Base-by-base conservation (phyloP, 306 rosid species). In the Delonix regia region DNA sequence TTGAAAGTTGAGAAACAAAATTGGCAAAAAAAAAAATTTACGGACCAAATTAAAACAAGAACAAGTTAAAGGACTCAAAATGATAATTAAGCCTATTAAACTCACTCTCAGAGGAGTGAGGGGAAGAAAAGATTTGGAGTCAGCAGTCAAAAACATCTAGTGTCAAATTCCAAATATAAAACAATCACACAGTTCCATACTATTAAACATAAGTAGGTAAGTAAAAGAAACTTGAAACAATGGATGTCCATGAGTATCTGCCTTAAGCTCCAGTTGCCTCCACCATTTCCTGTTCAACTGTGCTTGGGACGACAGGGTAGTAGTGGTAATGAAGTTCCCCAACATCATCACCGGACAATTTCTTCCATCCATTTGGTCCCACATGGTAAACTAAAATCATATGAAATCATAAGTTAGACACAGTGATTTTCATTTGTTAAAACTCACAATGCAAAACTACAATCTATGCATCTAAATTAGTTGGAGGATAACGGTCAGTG, bases 251-350 rank as follows among this genome's bases (percentile, higher is more conserved):
- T 11, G 49, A 63, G 52, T 79, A 14, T 48, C 63, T 81, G 67
- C 71, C 45, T 80, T 52, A 89, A 18, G 93, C 87, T n/a, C 76
- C 86, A 64, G 86, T 60, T 69, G 89, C 99, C 83, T 93, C 99
- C 9, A 70, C 92, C 98, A 95, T 95, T 87, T 95, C 98, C 68
- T 93, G 98, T 61, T 95, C 99, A 27, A 93, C 98, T 0, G 96
- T 64, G 39, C 76, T 87, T 4, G 88, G 80, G 38, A 62, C 71
- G 16, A 83, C 91, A 3, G 87, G 92, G 47, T 85, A 81, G 80
- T 90, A 90, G 1, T 67, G 21, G 75, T 90, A 86, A 59, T 90
- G 91, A 21, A 90, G 92, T 25, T 90, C 95, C 11, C 95, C 92
- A 0, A 90, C 92, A 69, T 86, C 90, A 42, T 85, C 95, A 5